Conservation (phyloP, 768 basidiomycete genomes). For the Lyophyllum atratum region DNA sequence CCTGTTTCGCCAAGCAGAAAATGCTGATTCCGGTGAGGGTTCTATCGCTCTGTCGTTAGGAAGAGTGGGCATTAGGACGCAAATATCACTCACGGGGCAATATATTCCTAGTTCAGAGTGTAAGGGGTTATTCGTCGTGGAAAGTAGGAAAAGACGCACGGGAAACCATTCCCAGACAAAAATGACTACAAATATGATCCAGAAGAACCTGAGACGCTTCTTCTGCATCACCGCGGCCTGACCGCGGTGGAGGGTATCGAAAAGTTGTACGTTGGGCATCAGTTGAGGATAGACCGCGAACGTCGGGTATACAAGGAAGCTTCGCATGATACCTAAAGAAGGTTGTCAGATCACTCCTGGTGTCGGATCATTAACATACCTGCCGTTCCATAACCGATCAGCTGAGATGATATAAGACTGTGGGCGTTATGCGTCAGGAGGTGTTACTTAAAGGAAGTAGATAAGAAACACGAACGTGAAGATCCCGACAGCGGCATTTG, state of each 20-base stretch:
- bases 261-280: conserved; percentile 41
- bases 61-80: not conserved
- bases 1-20: conserved; percentile 51
- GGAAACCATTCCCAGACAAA: conserved; percentile 60
- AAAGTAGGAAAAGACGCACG: conserved; percentile 17
- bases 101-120: conserved; percentile 33
- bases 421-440: conserved; percentile 2
- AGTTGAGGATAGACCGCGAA: conserved; percentile 40
- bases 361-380: conserved; percentile 13
- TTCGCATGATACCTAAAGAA: conserved; percentile 28
- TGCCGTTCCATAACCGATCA: conserved; percentile 40
- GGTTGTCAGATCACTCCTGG: not conserved
- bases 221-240: conserved; percentile 41
- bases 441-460: not conserved
- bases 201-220: conserved; percentile 60
- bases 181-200: conserved; percentile 50
- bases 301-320: conserved; percentile 50
- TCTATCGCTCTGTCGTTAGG: conserved; percentile 16
- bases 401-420: conserved; percentile 36
- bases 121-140: not conserved
- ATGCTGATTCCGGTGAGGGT: conserved; percentile 60
- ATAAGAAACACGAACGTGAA: conserved; percentile 28
- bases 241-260: conserved; percentile 41
- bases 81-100: conserved; percentile 33
- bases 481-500: conserved; percentile 41